Percentiles rank a stretch among this genome's conserved stretches.
Conservation (phyloP, 2,329 filamentous ascomycete species). For the Neonectria sp. region DNA sequence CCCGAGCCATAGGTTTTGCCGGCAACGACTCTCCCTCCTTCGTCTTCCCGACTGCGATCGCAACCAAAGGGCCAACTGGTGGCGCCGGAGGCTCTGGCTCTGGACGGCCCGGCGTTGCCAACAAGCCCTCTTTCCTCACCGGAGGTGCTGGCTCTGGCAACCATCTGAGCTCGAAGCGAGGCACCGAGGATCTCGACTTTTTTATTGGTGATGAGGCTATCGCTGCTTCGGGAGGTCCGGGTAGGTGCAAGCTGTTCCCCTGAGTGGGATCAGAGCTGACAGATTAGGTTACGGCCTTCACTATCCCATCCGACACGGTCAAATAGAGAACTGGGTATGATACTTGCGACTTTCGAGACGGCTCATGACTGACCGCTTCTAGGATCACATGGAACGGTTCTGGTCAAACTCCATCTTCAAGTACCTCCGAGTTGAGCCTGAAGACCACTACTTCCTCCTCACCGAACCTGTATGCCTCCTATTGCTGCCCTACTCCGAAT, state of each 20-base stretch:
- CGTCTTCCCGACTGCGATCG: slow-evolving; percentile 98
- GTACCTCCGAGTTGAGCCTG: slow-evolving; percentile 96
- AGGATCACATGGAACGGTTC: slow-evolving; percentile 99
- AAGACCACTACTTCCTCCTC: slow-evolving; percentile 98
- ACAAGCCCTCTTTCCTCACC: slow-evolving; percentile 95
- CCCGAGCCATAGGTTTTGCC: slow-evolving; percentile 81
- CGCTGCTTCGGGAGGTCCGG: slow-evolving; percentile 85
- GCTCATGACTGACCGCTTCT: slow-evolving; percentile 48
- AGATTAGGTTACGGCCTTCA: slow-evolving; percentile 88
- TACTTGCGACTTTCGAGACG: slow-evolving; percentile 1
- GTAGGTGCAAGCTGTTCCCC: slow-evolving; percentile 59
- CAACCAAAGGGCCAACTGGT: slow-evolving; percentile 86
- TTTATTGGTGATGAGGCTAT: slow-evolving; percentile 99
- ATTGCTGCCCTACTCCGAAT: slow-evolving; percentile 9
- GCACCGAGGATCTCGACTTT: slow-evolving; percentile 97
- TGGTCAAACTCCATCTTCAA: slow-evolving; percentile 99
- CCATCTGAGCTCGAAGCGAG: slow-evolving; percentile 91
- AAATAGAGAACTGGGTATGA: slow-evolving; percentile 97
- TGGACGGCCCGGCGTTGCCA: slow-evolving; percentile 89
- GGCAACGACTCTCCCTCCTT: slow-evolving; percentile 99
- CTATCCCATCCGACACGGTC: slow-evolving; percentile 97
- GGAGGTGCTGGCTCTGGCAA: slow-evolving; percentile 88
- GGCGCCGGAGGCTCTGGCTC: slow-evolving; percentile 84
- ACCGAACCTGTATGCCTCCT: slow-evolving; percentile 87
- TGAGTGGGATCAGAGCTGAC: slow-evolving; percentile 41